Evolutionary conservation across 768 basidiomycete genomes (phyloP).

Genomic region (Cubamyces sp.): DNA sequence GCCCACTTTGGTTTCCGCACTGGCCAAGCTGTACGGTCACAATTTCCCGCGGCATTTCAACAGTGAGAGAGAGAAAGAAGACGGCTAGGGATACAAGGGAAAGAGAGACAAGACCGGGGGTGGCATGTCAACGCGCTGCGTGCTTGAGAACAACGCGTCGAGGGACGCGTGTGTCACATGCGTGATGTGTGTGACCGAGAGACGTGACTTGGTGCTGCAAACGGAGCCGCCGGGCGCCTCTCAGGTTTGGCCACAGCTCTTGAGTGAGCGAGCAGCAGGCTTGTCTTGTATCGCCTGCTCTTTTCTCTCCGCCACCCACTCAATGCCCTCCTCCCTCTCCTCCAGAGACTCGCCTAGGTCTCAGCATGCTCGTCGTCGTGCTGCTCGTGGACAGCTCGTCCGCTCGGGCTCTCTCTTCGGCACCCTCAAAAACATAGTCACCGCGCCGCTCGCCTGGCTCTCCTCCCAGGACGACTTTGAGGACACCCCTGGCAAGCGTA

Average conservation of each 20-base stretch:
- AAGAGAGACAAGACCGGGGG: slow-evolving; percentile 1
- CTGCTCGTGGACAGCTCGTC: slow-evolving; percentile 25
- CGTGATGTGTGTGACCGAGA: slow-evolving; percentile 17
- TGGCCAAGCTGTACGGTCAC: slow-evolving; percentile 87
- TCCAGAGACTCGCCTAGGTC: slow-evolving; percentile 21
- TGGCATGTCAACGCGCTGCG: neutral
- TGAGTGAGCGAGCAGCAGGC: slow-evolving; percentile 14
- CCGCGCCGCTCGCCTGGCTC: slow-evolving; percentile 40
- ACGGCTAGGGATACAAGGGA: slow-evolving; percentile 11
- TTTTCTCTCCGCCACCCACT: slow-evolving; percentile 16
- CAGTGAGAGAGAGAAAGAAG: neutral
- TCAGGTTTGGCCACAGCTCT: slow-evolving; percentile 18
- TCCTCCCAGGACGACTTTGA: slow-evolving; percentile 32
- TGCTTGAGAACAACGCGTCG: slow-evolving; percentile 18
- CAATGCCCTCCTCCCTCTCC: slow-evolving; percentile 21
- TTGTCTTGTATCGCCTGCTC: slow-evolving; percentile 15
- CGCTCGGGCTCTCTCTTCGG: slow-evolving; percentile 38
- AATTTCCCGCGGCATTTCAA: slow-evolving; percentile 77
- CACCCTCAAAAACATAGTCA: slow-evolving; percentile 40
- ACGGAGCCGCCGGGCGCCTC: slow-evolving; percentile 10
- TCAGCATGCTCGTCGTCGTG: slow-evolving; percentile 18
- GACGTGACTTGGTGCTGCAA: slow-evolving; percentile 18
- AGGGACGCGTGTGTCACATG: slow-evolving; percentile 21
- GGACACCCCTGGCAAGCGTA: slow-evolving; percentile 39
- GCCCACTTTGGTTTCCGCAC: slow-evolving; percentile 89